phyloP scores from a whole-genome alignment of 2,329 filamentous ascomycete genomes.

The Bipolaris zeicola region DNA sequence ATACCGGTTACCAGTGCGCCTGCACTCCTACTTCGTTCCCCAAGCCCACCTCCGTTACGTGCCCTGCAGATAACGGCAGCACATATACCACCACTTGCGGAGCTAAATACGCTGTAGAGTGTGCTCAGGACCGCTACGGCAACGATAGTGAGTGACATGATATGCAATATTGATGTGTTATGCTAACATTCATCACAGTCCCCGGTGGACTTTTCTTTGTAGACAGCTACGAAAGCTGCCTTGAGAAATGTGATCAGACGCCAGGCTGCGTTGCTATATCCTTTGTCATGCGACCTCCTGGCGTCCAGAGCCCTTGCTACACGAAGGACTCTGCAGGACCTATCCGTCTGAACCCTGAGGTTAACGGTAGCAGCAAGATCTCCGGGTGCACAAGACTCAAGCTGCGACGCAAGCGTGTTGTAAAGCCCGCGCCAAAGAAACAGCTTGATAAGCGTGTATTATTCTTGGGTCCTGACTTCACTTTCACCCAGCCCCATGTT shows the following conservation, averaged over 20 bases:
- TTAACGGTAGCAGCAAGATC: slow-evolving; percentile 29
- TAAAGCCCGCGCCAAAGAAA: neutral
- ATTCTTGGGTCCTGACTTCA: slow-evolving; percentile 6
- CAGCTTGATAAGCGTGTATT: slow-evolving; percentile 1
- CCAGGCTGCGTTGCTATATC: slow-evolving; percentile 30
- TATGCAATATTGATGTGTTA: too few species aligned
- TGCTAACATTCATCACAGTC: slow-evolving; percentile 16
- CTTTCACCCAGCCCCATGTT: neutral
- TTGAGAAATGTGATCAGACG: slow-evolving; percentile 27
- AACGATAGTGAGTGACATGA: slow-evolving; percentile 20
- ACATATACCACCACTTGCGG: slow-evolving; percentile 24
- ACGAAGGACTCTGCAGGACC: slow-evolving; percentile 26
- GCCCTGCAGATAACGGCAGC: slow-evolving; percentile 22
- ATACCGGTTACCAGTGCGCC: slow-evolving; percentile 15
- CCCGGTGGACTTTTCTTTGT: slow-evolving; percentile 11
- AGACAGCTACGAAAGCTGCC: slow-evolving; percentile 21
- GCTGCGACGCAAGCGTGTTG: slow-evolving; percentile 21
- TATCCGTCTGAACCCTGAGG: slow-evolving; percentile 11
- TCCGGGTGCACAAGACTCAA: slow-evolving; percentile 14
- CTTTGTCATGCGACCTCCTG: slow-evolving; percentile 13
- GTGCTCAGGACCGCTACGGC: slow-evolving; percentile 30
- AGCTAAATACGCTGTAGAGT: slow-evolving; percentile 30
- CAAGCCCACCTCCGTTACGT: slow-evolving; percentile 4
- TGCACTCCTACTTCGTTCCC: slow-evolving; percentile 13
- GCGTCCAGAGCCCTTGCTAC: slow-evolving; percentile 30